These are phyloP conservation scores for Hypoxylon subgilvum DNA, from an alignment of 495 filamentous ascomycete species.

Conservation along the genomic window DNA sequence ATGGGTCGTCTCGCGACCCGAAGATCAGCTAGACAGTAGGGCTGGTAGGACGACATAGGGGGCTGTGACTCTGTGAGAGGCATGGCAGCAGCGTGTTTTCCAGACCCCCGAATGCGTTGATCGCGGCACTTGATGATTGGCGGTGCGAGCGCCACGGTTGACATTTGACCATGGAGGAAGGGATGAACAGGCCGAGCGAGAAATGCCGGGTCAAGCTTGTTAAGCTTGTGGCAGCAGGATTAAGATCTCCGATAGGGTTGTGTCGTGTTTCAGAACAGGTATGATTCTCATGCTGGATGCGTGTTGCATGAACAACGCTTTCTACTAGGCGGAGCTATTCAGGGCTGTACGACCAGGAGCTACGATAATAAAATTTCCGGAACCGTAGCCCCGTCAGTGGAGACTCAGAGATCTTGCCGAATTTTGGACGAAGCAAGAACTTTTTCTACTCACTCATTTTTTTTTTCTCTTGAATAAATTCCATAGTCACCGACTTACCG, in stretches of 20 bases:
- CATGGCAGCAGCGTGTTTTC: conserved; percentile 28
- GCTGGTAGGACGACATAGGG: conserved; percentile 31
- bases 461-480: conserved; percentile 22
- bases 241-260: conserved; percentile 41
- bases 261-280: conserved; percentile 36
- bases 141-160: conserved; percentile 20
- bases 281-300: conserved; percentile 33
- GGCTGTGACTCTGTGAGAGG: conserved; percentile 20
- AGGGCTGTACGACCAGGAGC: no score
- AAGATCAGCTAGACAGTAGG: conserved; percentile 26
- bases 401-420: conserved; percentile 29
- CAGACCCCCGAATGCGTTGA: conserved; percentile 11
- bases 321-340: conserved; percentile 15
- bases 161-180: conserved; percentile 17
- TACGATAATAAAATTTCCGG: conserved; percentile 24
- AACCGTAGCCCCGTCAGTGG: not conserved
- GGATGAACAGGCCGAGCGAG: conserved; percentile 23
- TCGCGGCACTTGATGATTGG: conserved; percentile 43
- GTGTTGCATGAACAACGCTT: conserved; percentile 23
- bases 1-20: conserved; percentile 35
- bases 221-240: conserved; percentile 17
- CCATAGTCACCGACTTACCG: conserved; percentile 32
- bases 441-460: not conserved
- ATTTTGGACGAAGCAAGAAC: conserved; percentile 7
- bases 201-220: conserved; percentile 36